phyloP scores from a whole-genome alignment of 352 stramenopile species.

The Pythium sukuiense region DNA sequence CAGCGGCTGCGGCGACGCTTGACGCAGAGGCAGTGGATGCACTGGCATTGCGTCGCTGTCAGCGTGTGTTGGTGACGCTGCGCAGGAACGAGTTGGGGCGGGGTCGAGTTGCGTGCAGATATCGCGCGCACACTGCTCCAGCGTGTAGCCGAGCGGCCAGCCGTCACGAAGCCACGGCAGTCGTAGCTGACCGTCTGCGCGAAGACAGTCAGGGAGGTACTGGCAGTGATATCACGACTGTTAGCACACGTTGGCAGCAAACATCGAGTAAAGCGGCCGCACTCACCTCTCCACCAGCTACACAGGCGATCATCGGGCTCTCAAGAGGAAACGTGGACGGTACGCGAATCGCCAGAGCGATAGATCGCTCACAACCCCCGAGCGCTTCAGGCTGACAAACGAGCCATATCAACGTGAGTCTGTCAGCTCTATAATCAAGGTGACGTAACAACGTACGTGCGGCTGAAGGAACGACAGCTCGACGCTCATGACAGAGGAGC shows the following conservation, averaged over 20 bases:
- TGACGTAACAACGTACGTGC: constrained; percentile 15
- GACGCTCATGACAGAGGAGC: constrained; percentile 14
- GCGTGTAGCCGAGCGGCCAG: constrained; percentile 56
- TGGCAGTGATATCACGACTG: constrained; percentile 16
- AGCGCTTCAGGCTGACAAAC: constrained; percentile 34
- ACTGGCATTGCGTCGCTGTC: neutral
- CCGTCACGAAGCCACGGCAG: constrained; percentile 53
- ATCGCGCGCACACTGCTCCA: constrained; percentile 47
- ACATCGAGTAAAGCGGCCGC: too few relatives aligned
- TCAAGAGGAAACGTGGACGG: constrained; percentile 41
- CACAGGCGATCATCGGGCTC: constrained; percentile 45
- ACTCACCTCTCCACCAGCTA: constrained; percentile 44
- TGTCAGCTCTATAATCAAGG: neutral
- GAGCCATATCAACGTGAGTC: neutral
- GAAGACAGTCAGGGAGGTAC: constrained; percentile 36
- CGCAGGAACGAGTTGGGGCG: neutral
- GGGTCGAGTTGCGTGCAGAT: constrained; percentile 35
- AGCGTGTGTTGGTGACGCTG: neutral
- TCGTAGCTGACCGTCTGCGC: constrained; percentile 36
- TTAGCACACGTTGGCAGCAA: neutral
- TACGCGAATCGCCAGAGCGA: constrained; percentile 51
- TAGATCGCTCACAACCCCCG: constrained; percentile 32
- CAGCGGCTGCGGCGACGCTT: constrained; percentile 20
- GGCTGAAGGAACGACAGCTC: constrained; percentile 20
- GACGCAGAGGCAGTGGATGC: constrained; percentile 4